Base-by-base conservation (phyloP, 164 flowering plant species). In the Sedum album region DNA sequence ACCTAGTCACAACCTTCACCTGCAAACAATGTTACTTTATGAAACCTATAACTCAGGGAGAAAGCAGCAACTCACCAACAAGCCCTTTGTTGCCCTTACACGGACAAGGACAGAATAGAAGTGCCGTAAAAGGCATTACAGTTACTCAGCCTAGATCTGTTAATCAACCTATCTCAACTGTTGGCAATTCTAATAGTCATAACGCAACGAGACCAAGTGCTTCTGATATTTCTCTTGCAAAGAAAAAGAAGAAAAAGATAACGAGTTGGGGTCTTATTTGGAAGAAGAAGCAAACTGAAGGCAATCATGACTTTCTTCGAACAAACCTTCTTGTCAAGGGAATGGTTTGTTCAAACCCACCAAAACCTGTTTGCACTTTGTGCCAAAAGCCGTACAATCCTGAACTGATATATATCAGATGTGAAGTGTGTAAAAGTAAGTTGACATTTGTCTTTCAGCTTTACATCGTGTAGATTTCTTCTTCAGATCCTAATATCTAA, bases 381-480 rank as follows among this genome's bases (percentile, higher is more conserved):
- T 95, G 99, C 74, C 48, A 35, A n/a, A 72, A 83, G 76, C 82
- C 91, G 21, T 95, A 93, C 74, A 79, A 84, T 75, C 66, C 87
- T n/a, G 79, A 82, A 67, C 78, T 90, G 68, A 85, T 82, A 83
- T 95, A 95, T 77, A 82, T 95, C 61, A 69, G 79, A 65, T 95
- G 99, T 72, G 89, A 83, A 76, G 51, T 48, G 53, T 95, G 99
- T 81, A 41, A 64, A 66, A 49, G 99, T 95, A 86, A 85, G 97
- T 36, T 77, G 9, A 67, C 20, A 1, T 36, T 7, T 13, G 8
- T 51, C 15, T 31, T 9, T n/a, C 38, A 25, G 66, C 57, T 51
- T 20, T 28, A 48, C 70, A 31, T 26, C 17, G 33, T 10, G 46
- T 39, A 10, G 14, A n/a, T n/a, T n/a, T 20, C 13, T 26, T 57